phyloP scores from a whole-genome alignment of 2,329 filamentous ascomycete genomes.

The Tolypocladium guangdongense region DNA sequence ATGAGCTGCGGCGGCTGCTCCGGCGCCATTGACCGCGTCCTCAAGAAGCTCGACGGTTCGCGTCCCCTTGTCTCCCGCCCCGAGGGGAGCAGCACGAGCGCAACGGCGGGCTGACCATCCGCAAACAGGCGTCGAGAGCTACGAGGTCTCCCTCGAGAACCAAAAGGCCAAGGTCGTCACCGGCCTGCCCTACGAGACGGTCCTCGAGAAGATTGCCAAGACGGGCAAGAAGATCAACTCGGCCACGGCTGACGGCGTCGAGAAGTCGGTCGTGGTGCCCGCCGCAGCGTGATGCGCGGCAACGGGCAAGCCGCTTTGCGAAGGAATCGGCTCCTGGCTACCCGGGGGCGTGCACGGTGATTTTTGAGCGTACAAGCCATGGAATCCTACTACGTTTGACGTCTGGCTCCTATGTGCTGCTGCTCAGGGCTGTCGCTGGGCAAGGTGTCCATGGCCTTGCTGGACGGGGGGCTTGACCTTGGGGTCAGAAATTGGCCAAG shows the following conservation, averaged over 20 bases:
- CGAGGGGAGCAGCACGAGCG: neutral
- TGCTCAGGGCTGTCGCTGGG: too few species aligned
- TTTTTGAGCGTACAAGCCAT: neutral
- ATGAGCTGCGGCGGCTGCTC: conserved; percentile 98
- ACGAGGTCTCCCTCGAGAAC: conserved; percentile 76
- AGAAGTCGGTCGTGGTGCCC: conserved; percentile 37
- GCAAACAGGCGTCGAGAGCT: conserved; percentile 70
- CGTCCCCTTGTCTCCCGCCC: conserved; percentile 5
- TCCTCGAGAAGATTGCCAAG: conserved; percentile 84
- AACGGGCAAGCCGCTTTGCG: neutral
- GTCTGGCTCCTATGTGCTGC: neutral
- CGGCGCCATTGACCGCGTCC: conserved; percentile 79
- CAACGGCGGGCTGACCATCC: neutral
- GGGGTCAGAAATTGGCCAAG: neutral
- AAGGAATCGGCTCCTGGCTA: neutral
- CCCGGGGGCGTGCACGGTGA: neutral
- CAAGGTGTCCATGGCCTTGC: too few species aligned
- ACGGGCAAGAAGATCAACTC: conserved; percentile 86
- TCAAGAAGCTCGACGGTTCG: conserved; percentile 84
- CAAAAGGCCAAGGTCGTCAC: conserved; percentile 74
- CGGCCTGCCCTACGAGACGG: conserved; percentile 63
- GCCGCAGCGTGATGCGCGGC: conserved; percentile 15
- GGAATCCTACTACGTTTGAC: neutral
- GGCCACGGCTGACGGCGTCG: conserved; percentile 58
- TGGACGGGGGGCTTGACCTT: too few species aligned